Evolutionary conservation across 352 stramenopile species (phyloP).

Genomic region (Pythium folliculosum): DNA sequence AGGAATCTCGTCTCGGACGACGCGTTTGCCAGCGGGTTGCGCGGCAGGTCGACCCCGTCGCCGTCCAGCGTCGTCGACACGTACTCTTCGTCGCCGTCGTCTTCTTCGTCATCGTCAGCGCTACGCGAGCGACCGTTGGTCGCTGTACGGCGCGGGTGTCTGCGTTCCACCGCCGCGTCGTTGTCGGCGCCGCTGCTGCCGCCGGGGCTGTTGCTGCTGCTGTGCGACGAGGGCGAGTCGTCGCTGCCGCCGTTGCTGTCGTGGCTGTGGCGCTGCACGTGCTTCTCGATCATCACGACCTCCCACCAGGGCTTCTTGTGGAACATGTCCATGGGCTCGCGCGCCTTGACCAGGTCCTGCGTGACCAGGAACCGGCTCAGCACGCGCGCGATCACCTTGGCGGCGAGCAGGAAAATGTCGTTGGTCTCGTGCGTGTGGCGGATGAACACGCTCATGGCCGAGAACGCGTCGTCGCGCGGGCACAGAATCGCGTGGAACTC

Average conservation of each 20-base stretch:
- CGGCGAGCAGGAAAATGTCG: slow-evolving; percentile 90
- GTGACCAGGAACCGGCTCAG: slow-evolving; percentile 59
- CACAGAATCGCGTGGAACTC: slow-evolving; percentile 84
- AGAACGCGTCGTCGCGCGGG: slow-evolving; percentile 54
- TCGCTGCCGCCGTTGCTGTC: slow-evolving; percentile 21
- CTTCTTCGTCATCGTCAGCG: neutral
- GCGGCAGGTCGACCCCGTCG: slow-evolving; percentile 10
- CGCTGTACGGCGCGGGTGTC: neutral
- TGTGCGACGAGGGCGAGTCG: slow-evolving; percentile 9
- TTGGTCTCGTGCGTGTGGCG: slow-evolving; percentile 85
- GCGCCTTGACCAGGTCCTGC: slow-evolving; percentile 54
- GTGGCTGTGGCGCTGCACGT: slow-evolving; percentile 41
- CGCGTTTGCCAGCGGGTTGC: slow-evolving; percentile 16
- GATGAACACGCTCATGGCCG: slow-evolving; percentile 64
- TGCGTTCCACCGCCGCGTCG: neutral
- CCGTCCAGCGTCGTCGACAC: slow-evolving; percentile 18
- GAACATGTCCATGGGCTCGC: slow-evolving; percentile 86
- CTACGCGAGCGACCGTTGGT: too few species aligned
- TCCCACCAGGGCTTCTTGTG: slow-evolving; percentile 92
- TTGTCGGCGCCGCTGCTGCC: slow-evolving; percentile 22
- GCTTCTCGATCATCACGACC: slow-evolving; percentile 63
- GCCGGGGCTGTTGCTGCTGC: slow-evolving; percentile 32
- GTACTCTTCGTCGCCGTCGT: slow-evolving; percentile 25
- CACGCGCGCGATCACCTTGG: slow-evolving; percentile 82
- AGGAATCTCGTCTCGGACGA: slow-evolving; percentile 43